Conservation (phyloP, 2,329 filamentous ascomycete genomes). For the Botrytis paeoniae region DNA sequence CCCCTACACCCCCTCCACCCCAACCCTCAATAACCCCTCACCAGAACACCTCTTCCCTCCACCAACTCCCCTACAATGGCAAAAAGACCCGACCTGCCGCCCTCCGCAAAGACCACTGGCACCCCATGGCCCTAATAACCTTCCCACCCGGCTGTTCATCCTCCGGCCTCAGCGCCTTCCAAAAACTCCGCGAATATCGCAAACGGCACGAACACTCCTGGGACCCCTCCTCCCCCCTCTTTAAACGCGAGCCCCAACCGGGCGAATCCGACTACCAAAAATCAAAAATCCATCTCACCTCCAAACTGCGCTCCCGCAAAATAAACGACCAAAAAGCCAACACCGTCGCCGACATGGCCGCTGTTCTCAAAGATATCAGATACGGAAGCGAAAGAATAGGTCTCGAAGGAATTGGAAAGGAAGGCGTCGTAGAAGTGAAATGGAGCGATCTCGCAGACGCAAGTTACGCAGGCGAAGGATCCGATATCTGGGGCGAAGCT, state of each 20-base stretch:
- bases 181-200: slow-evolving; percentile 63
- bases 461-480: slow-evolving; percentile 37
- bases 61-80: slow-evolving; percentile 62
- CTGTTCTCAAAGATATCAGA: slow-evolving; percentile 28
- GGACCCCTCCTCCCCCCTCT: slow-evolving; percentile 37
- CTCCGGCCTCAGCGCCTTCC: slow-evolving; percentile 58
- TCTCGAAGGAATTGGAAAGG: slow-evolving; percentile 9
- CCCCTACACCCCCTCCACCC: too few relatives aligned
- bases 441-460: slow-evolving; percentile 41
- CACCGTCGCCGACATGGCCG: slow-evolving; percentile 61
- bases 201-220: slow-evolving; percentile 61
- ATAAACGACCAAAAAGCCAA: slow-evolving; percentile 62
- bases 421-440: slow-evolving; percentile 31
- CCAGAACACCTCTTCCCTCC: slow-evolving; percentile 48
- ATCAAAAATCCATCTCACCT: slow-evolving; percentile 13
- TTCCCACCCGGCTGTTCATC: slow-evolving; percentile 52
- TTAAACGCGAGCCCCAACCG: neutral
- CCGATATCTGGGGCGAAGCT: slow-evolving; percentile 35
- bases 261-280: neutral
- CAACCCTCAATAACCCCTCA: slow-evolving; percentile 1
- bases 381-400: slow-evolving; percentile 18
- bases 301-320: slow-evolving; percentile 47
- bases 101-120: slow-evolving; percentile 67
- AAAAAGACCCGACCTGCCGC: slow-evolving; percentile 63
- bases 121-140: slow-evolving; percentile 56